Conservation (phyloP, 768 basidiomycete genomes). For the Naganishia antarctica region DNA sequence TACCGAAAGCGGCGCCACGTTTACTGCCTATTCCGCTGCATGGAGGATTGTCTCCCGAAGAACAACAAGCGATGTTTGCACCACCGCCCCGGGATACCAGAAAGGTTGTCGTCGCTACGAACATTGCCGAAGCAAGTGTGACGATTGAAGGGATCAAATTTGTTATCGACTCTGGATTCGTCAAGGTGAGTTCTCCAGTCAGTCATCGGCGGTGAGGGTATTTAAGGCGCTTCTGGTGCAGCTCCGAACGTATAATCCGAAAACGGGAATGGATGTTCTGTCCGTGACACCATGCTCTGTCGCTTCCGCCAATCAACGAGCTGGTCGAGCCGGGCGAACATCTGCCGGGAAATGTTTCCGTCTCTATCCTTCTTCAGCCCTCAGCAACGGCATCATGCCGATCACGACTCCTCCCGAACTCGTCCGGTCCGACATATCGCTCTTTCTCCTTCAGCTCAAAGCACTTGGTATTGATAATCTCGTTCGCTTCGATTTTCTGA, state of each 20-base stretch:
- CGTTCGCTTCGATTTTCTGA: constrained; percentile 88
- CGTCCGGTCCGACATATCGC: constrained; percentile 80
- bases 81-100: constrained; percentile 67
- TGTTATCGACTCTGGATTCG: constrained; percentile 89
- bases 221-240: constrained; percentile 47
- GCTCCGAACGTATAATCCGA: constrained; percentile 87
- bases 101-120: constrained; percentile 88
- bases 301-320: constrained; percentile 86
- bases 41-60: constrained; percentile 79
- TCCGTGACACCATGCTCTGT: constrained; percentile 74
- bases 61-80: constrained; percentile 81
- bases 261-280: constrained; percentile 76
- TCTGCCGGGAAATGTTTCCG: constrained; percentile 88
- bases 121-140: constrained; percentile 95
- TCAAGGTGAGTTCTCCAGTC: constrained; percentile 63
- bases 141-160: constrained; percentile 94
- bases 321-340: constrained; percentile 91
- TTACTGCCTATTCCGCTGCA: constrained; percentile 73
- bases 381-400: constrained; percentile 56
- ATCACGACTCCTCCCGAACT: constrained; percentile 80
- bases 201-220: too few relatives aligned
- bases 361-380: constrained; percentile 67
- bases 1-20: constrained; percentile 54
- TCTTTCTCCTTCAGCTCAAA: constrained; percentile 88
- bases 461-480: constrained; percentile 90